Base-by-base conservation (phyloP, 2,329 filamentous ascomycete species). In the Rhynchosporium agropyri region DNA sequence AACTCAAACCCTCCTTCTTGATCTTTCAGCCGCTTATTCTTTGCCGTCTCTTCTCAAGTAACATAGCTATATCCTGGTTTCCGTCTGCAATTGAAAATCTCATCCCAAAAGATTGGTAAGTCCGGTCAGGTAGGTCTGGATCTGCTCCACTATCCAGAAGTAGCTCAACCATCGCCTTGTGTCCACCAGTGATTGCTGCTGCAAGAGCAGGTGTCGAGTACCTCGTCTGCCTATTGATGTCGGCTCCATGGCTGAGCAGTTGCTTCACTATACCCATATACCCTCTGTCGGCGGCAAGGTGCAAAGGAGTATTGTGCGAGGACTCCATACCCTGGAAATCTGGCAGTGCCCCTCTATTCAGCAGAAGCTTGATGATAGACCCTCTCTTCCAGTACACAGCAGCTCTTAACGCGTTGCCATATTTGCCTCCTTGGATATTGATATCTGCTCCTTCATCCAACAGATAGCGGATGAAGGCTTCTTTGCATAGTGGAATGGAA, bases 391-490 rank as follows among this genome's bases (percentile, higher is more conserved):
- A 36, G 7, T n/a, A 20, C 2, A 66, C 53, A 6, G 66, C 68
- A 31, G 68, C 68, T 28, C 63, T 45, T 5, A 69, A 56, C 6
- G 67, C 51, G 54, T 28, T 63, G 13, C 63, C 63, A 33, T 62
- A 59, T 15, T 58, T n/a, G 0, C 46, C 54, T 7, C 65, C 63
- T 36, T 45, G 29, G 3, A 42, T 42, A 48, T 66, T 65, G 2
- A 66, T 50, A 53, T 69, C 36, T 13, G 65, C 64, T 1, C 64
- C 63, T 9, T 43, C 33, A 3, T 61, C 57, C 5, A 69, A n/a
- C 5, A 69, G 58, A 9, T 61, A 60, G 2, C 46, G 28, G 12
- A 63, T 46, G 6, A 63, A 48, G 1, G 2, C 1, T 4, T 51
- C 43, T 40, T 40, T 50, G 13, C 50, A 38, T 2, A 7, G 4